Evolutionary conservation across 2,329 filamentous ascomycete genomes (phyloP), one percentile per base, ranked within the genome.

Genomic region (Ophiosphaerella herpotricha): DNA sequence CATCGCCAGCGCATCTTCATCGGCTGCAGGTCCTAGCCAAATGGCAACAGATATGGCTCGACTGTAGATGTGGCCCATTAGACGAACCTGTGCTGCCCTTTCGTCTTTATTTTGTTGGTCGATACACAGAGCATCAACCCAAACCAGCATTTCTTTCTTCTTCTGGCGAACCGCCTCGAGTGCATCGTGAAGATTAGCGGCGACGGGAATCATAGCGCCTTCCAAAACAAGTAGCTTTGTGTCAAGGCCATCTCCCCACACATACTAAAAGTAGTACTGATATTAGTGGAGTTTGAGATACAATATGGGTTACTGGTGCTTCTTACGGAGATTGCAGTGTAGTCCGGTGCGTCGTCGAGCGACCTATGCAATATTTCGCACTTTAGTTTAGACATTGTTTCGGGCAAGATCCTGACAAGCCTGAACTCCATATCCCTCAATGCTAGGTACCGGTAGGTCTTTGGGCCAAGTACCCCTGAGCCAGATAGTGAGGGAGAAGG

Each of bases 51-150:
- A 50, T 5, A 24, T 35, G 3, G 61, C 61, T 16, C 43, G 37
- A 12, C 39, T 51, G 37, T 66, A 67, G 6, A 67, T 66, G 7
- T 39, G 43, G 2, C 40, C 50, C 63, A 66, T 67, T 7, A 56
- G 21, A 23, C 46, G 41, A 9, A 66, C 54, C 36, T 67, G 64
- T 16, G 53, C 43, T 2, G 47, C 48, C 9, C 47, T 23, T 32
- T 67, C 64, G 7, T 54, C 44, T 18, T 35, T 48, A 34, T 65
- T 57, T 7, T 60, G 50, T 39, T 65, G 55, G 18, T 72, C 55
- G 18, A 73, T 68, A 37, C 60, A 70, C 11, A 73, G 31, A 0
- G 57, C 60, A 50, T 71, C 71, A 3, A 61, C 57, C 69, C 68
- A 64, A 13, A 64, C 54, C 11, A 53, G 18, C 3, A 58, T 46